Evolutionary conservation across 176 grass and related monocot species (phyloP), one percentile per base, ranked within the genome.

Genomic region (Elaeis guineensis): DNA sequence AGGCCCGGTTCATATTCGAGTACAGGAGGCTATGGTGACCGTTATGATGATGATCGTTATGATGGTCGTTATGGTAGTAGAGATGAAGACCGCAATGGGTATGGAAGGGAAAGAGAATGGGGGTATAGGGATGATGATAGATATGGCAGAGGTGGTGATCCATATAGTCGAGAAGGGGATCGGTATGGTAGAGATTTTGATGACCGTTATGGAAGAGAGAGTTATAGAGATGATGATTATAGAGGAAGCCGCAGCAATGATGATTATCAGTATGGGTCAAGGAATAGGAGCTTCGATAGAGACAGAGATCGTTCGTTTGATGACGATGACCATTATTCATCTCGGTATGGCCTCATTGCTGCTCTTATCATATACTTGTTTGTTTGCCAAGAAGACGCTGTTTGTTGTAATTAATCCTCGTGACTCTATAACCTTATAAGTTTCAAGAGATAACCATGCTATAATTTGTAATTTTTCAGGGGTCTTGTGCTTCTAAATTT

Each of bases 251-350:
- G 73, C 51, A 74, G 76, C 70, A 89, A 83, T 70, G 71, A 78
- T 62, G 87, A 95, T 49, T 87, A 95, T 78, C 69, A 80, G 23
- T 77, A 88, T 57, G 78, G 81, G 77, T 78, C 80, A 2, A 81
- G 81, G 55, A 82, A 83, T 68, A 72, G 77, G 64, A 91, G 93
- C 63, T 85, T 78, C 44, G 82, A 83, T 23, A 63, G 65, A 26
- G 74, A 84, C 17, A 78, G 78, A 73, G 77, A 84, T 65, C 78
- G 52, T 71, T 77, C 89, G 19, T 79, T 82, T 25, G 87, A 86
- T 5, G 88, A 98, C 50, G 93, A 92, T 19, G 87, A 98, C 35
- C 84, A 58, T 52, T 80, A 98, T 73, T 92, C 88, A 39, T 80
- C 84, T 25, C 24, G 62, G 62, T 76, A 59, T 39, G 57, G 2